Conservation (phyloP, 441 rosid genomes). For the Pelargonium citronellum region DNA sequence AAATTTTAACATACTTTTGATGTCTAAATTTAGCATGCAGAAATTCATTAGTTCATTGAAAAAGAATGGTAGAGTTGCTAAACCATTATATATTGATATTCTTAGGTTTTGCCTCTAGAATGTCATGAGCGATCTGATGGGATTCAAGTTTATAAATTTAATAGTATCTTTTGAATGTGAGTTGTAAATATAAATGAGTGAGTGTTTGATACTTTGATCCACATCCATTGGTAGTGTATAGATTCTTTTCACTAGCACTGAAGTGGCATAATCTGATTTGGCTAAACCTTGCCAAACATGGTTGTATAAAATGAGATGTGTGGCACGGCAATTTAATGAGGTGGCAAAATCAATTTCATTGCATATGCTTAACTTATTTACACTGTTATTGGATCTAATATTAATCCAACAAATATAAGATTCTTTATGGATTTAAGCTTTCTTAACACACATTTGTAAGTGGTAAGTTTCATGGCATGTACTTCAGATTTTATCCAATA, state of each 20-base stretch:
- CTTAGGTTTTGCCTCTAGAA: not conserved
- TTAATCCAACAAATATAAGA: not conserved
- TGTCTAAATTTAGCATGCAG: not conserved
- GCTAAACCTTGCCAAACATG: too few species aligned
- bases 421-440: slow-evolving; percentile 1
- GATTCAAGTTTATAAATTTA: not conserved
- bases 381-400: too few species aligned
- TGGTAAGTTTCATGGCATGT: not conserved
- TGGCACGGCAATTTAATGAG: not conserved
- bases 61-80: not conserved
- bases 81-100: not conserved
- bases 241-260: not conserved
- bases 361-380: too few species aligned
- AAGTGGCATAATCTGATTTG: not conserved
- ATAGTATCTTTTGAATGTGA: not conserved
- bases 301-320: not conserved
- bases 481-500: not conserved
- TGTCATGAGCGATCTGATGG: not conserved
- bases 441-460: not conserved
- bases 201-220: not conserved
- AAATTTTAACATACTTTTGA: not conserved
- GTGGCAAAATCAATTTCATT: too few species aligned
- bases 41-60: not conserved
- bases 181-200: not conserved
- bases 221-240: too few species aligned